Evolutionary conservation across 148 eudicot genomes (phyloP).

Genomic region (Rhododendron simsii): DNA sequence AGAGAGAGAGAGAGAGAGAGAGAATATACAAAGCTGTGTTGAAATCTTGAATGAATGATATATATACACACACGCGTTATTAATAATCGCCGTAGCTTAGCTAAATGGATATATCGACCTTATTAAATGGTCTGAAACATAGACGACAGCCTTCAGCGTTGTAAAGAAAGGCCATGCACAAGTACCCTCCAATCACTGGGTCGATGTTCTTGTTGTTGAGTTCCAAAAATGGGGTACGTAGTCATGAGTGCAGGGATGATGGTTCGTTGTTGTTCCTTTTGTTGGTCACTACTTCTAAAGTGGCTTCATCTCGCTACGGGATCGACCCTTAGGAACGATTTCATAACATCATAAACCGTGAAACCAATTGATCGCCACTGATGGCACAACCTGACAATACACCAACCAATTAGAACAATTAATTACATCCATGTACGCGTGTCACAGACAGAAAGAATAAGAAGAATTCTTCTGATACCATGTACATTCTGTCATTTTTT

Average conservation of each 20-base stretch:
- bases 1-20: not conserved
- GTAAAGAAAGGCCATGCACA: conserved; percentile 9
- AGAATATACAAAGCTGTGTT: not conserved
- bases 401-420: not conserved
- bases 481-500: not conserved
- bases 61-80: not conserved
- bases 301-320: conserved; percentile 68
- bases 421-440: not conserved
- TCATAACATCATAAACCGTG: conserved; percentile 81
- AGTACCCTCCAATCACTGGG: not conserved
- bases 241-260: conserved; percentile 52
- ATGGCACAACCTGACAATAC: conserved; percentile 74
- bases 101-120: not conserved
- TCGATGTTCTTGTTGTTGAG: not conserved
- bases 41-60: not conserved
- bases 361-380: conserved; percentile 94
- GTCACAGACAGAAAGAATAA: not conserved
- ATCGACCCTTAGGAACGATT: conserved; percentile 49
- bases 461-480: not conserved
- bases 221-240: not conserved
- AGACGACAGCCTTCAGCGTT: not conserved
- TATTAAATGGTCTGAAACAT: not conserved
- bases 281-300: conserved; percentile 36
- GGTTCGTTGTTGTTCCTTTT: conserved; percentile 31
- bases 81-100: not conserved